Percentiles rank a stretch among this genome's conserved stretches.
These are phyloP conservation scores for Chenopodium berlandieri DNA, from an alignment of 148 eudicot genomes.

Conservation along the genomic window DNA sequence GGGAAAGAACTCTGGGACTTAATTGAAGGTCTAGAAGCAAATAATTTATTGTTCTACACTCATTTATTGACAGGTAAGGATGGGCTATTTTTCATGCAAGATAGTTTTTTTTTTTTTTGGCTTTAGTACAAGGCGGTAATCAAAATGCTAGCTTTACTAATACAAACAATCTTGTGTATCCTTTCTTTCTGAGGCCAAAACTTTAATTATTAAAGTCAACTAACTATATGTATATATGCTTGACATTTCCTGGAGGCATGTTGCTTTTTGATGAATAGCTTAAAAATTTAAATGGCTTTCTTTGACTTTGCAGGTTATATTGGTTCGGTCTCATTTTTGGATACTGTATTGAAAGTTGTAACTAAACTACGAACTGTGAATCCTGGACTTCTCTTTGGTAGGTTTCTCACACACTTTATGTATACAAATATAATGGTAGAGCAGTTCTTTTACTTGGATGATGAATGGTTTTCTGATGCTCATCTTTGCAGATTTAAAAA, in stretches of 20 bases:
- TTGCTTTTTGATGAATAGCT: slow-evolving; percentile 1
- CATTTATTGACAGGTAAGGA: slow-evolving; percentile 86
- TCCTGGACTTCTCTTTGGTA: slow-evolving; percentile 88
- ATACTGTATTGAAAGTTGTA: slow-evolving; percentile 75
- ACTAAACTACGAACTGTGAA: slow-evolving; percentile 78
- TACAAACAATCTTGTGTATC: not conserved
- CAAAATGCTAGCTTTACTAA: not conserved
- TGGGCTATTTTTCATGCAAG: not conserved
- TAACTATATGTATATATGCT: not conserved
- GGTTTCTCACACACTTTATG: slow-evolving; percentile 17
- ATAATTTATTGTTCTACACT: slow-evolving; percentile 78
- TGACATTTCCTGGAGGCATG: not conserved
- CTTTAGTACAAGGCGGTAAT: not conserved
- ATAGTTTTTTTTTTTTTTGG: not conserved
- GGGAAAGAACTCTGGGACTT: slow-evolving; percentile 86
- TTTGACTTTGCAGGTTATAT: slow-evolving; percentile 75
- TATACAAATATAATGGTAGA: not conserved
- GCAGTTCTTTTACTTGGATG: not conserved
- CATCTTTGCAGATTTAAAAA: not conserved
- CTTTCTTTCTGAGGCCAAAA: not conserved
- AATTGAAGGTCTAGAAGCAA: slow-evolving; percentile 89
- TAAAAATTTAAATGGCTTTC: not conserved
- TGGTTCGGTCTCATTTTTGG: slow-evolving; percentile 89
- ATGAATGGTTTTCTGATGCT: not conserved
- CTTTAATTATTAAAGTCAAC: not conserved